Base-by-base conservation (phyloP, 2,329 filamentous ascomycete species). In the Ascochyta rabiei region DNA sequence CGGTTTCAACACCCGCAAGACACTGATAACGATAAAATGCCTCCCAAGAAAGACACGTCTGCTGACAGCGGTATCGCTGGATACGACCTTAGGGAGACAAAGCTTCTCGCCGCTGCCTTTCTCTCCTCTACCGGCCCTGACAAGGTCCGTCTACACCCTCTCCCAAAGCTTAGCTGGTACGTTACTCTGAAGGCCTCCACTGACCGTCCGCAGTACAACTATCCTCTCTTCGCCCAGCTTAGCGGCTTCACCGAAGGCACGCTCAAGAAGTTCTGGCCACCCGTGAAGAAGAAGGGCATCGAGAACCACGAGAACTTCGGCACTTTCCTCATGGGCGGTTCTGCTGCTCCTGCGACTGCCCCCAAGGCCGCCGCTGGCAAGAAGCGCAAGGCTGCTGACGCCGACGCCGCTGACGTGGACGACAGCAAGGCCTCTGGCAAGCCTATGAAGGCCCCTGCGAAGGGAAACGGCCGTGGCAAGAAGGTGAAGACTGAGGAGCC, bases 201-300 rank as follows among this genome's bases (percentile, higher is more conserved):
- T 60, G 35, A 54, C 30, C 33, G 1, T 6, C 4, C 2, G 16
- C 35, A 72, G 70, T 70, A 63, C 48, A 64, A 74, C 54, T 74
- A 66, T 33, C 60, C 67, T 0, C 21, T 68, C 12, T 69, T 74
- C 63, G 65, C 65, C 0, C 57, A 39, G 4, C 56, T 74, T 2
- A 67, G 69, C 0, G 63, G 64, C 38, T 68, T 71, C 57, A 73
- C 71, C 0, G 55, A 55, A 15, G 68, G 69, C 28, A 62, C 67
- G 0, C 63, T 71, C 40, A 70, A 70, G 62, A 74, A 74, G 64
- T 67, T 72, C 38, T 70, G 63, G 60, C 71, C 71, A 0, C 63
- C 62, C 0, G 53, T 70, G 43, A 74, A 73, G 65, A 65, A 57
- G 53, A 73, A 71, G 60, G 68, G 59, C 3, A 53, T 62, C 3